Conservation (phyloP, 2,329 filamentous ascomycete genomes). For the Chaetomium sp. region DNA sequence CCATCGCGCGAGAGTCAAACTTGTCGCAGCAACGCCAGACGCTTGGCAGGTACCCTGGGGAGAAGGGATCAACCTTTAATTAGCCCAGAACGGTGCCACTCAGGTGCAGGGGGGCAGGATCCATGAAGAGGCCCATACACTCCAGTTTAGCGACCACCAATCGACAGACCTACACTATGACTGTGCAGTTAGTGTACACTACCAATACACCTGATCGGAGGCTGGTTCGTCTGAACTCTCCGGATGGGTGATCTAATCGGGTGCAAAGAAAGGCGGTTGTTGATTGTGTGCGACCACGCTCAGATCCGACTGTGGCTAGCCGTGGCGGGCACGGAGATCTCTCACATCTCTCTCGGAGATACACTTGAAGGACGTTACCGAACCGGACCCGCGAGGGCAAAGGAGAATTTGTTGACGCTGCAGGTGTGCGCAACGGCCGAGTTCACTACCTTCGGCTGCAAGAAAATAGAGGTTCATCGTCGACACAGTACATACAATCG, state of each 20-base stretch:
- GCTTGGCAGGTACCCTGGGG: conserved; percentile 10
- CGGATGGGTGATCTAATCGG: too few species aligned
- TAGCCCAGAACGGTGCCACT: conserved; percentile 16
- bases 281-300: neutral
- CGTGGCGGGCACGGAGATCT: neutral
- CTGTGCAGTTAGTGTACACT: too few species aligned
- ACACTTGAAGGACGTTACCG: conserved; percentile 7
- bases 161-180: too few species aligned
- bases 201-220: too few species aligned
- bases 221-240: too few species aligned
- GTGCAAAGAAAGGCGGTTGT: too few species aligned
- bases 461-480: too few species aligned
- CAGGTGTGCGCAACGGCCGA: neutral
- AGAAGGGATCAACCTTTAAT: conserved; percentile 18
- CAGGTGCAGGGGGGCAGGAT: conserved; percentile 15
- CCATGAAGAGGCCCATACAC: neutral
- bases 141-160: neutral
- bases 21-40: conserved; percentile 21
- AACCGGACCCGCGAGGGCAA: neutral
- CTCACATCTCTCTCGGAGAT: conserved; percentile 9
- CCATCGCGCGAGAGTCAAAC: conserved; percentile 19
- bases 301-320: neutral
- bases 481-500: too few species aligned
- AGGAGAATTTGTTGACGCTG: neutral
- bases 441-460: neutral